Evolutionary conservation across 1,284 basidiomycete genomes (phyloP).

Genomic region (Ceratobasidium sp.): DNA sequence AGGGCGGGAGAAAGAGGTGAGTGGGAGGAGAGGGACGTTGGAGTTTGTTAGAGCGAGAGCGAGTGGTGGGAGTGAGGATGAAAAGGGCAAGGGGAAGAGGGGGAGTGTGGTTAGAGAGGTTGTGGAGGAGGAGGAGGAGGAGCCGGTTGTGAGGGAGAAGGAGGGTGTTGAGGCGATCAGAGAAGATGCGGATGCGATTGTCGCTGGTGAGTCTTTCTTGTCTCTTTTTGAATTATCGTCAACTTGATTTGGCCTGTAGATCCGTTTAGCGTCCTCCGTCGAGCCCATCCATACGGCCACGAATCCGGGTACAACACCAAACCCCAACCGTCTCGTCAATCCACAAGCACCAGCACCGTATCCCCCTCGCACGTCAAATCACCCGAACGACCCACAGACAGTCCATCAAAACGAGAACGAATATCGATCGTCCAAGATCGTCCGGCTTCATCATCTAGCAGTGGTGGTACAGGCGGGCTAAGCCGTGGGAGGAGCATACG

Average conservation of each 20-base stretch:
- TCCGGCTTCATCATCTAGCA: not conserved
- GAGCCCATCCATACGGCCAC: conserved; percentile 11
- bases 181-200: conserved; percentile 55
- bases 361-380: conserved; percentile 47
- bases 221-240: not conserved
- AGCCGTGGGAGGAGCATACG: conserved; percentile 78
- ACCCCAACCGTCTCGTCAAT: conserved; percentile 47
- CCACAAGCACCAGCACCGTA: conserved; percentile 38
- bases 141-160: conserved; percentile 15
- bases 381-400: conserved; percentile 24
- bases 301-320: conserved; percentile 42
- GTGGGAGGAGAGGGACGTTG: conserved; percentile 63
- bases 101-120: conserved; percentile 54
- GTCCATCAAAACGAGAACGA: not conserved
- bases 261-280: conserved; percentile 9
- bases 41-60: conserved; percentile 48
- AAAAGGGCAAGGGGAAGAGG: conserved; percentile 60
- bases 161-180: conserved; percentile 51
- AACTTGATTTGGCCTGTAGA: not conserved
- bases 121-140: conserved; percentile 16
- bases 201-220: conserved; percentile 53
- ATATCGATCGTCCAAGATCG: not conserved
- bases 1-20: conserved; percentile 71
- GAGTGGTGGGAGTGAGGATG: conserved; percentile 51
- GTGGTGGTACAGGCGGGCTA: conserved; percentile 21